phyloP scores from a whole-genome alignment of 495 filamentous ascomycete species.

The Hyaloscypha hepaticicola region DNA sequence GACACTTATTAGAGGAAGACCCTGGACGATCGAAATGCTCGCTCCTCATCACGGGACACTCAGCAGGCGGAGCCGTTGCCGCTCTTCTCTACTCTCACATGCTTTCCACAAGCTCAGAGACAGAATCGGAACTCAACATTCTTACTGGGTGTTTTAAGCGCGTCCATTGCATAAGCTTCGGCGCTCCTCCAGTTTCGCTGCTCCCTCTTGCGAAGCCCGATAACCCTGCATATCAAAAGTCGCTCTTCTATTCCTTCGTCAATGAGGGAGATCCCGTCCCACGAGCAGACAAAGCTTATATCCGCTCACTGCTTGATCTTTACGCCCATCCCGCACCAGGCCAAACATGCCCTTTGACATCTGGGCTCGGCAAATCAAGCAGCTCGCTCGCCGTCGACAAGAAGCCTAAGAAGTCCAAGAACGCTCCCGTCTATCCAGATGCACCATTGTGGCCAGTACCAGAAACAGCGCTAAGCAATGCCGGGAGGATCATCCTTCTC shows the following conservation, averaged over 20 bases:
- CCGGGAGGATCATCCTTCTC: slow-evolving; percentile 66
- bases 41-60: slow-evolving; percentile 80
- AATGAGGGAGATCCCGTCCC: slow-evolving; percentile 85
- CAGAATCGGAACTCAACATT: slow-evolving; percentile 62
- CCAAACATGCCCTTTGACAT: slow-evolving; percentile 20
- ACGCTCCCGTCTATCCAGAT: slow-evolving; percentile 1
- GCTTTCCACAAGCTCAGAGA: slow-evolving; percentile 53
- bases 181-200: slow-evolving; percentile 72
- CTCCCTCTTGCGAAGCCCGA: slow-evolving; percentile 61
- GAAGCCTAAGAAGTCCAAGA: slow-evolving; percentile 17
- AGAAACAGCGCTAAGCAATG: slow-evolving; percentile 58
- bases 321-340: slow-evolving; percentile 62
- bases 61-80: slow-evolving; percentile 79
- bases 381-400: slow-evolving; percentile 17
- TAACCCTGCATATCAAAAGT: slow-evolving; percentile 52
- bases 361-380: slow-evolving; percentile 18
- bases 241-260: slow-evolving; percentile 70
- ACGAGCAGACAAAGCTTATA: slow-evolving; percentile 71
- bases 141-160: slow-evolving; percentile 69
- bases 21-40: slow-evolving; percentile 64
- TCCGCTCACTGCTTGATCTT: slow-evolving; percentile 67
- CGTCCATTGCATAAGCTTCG: slow-evolving; percentile 81
- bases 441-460: slow-evolving; percentile 60
- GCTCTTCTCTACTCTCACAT: slow-evolving; percentile 77
- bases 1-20: slow-evolving; percentile 65